Conservation (phyloP, 2,329 filamentous ascomycete species). For the Curvularia sp. region DNA sequence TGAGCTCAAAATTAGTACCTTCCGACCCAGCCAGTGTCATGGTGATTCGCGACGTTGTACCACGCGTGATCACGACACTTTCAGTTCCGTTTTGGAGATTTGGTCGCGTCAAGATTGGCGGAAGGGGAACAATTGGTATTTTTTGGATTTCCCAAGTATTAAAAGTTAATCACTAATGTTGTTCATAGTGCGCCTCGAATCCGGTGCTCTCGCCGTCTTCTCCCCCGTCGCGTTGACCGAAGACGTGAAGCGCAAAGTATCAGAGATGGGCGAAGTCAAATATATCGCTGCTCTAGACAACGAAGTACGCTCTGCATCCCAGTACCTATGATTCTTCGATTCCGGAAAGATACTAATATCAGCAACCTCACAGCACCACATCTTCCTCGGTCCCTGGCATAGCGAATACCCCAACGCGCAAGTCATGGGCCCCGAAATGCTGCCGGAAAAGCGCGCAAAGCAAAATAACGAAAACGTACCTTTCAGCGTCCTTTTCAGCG, state of each 20-base stretch:
- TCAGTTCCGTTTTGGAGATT: slow-evolving; percentile 86
- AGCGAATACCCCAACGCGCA: slow-evolving; percentile 77
- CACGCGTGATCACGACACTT: slow-evolving; percentile 73
- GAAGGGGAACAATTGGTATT: slow-evolving; percentile 82
- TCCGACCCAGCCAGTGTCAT: slow-evolving; percentile 81
- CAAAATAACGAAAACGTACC: slow-evolving; percentile 64
- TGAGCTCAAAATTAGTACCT: slow-evolving; percentile 53
- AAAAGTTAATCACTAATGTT: slow-evolving; percentile 17
- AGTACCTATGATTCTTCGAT: background rate
- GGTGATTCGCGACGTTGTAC: slow-evolving; percentile 86
- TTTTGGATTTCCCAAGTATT: background rate
- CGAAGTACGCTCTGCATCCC: slow-evolving; percentile 56
- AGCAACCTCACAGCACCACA: slow-evolving; percentile 71
- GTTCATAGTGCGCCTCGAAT: slow-evolving; percentile 73
- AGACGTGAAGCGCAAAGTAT: slow-evolving; percentile 69
- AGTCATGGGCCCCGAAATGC: slow-evolving; percentile 81
- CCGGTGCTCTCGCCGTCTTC: slow-evolving; percentile 84
- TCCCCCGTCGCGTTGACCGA: slow-evolving; percentile 87
- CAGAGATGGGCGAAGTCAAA: slow-evolving; percentile 68
- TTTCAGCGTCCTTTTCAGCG: slow-evolving; percentile 69
- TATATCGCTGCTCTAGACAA: slow-evolving; percentile 90
- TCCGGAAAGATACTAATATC: background rate
- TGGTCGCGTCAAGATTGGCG: slow-evolving; percentile 81
- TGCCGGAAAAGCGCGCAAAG: slow-evolving; percentile 79
- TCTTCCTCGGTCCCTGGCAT: slow-evolving; percentile 88